Conservation (phyloP, 768 basidiomycete genomes). For the Cubamyces sp. region DNA sequence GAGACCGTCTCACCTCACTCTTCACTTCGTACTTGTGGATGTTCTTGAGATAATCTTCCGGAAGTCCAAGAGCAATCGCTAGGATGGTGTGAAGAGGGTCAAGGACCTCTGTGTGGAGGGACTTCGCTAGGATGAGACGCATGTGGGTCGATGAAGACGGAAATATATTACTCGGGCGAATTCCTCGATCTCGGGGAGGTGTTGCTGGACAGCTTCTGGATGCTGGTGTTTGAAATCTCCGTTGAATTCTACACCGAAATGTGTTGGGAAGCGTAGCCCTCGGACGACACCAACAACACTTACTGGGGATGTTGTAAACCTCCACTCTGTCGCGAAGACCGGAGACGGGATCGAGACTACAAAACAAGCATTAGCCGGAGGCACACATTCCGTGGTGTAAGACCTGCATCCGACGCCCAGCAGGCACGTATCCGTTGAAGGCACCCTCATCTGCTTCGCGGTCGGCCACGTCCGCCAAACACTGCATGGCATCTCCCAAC, state of each 20-base stretch:
- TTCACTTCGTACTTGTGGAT: conserved; percentile 50
- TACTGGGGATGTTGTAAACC: conserved; percentile 55
- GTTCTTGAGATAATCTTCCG: conserved; percentile 51
- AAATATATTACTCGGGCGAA: conserved; percentile 41
- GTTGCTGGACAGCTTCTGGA: conserved; percentile 43
- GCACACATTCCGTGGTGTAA: background rate
- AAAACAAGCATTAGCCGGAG: background rate
- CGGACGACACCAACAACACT: background rate
- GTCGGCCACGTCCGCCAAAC: background rate
- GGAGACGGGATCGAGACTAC: conserved; percentile 36
- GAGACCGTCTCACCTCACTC: conserved; percentile 40
- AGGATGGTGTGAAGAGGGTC: conserved; percentile 51
- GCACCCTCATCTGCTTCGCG: conserved; percentile 40
- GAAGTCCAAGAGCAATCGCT: conserved; percentile 56
- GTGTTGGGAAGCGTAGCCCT: no score
- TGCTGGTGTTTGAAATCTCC: conserved; percentile 47
- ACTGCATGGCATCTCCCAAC: background rate
- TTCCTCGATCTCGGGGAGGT: conserved; percentile 47
- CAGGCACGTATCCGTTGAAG: conserved; percentile 54
- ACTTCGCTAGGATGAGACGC: conserved; percentile 20
- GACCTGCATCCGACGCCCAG: conserved; percentile 44
- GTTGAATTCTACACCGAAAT: conserved; percentile 43
- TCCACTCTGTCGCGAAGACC: conserved; percentile 49
- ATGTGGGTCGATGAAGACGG: background rate
- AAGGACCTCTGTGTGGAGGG: conserved; percentile 49